phyloP scores from a whole-genome alignment of 2,329 filamentous ascomycete genomes.

The Basipetospora chlamydospora region DNA sequence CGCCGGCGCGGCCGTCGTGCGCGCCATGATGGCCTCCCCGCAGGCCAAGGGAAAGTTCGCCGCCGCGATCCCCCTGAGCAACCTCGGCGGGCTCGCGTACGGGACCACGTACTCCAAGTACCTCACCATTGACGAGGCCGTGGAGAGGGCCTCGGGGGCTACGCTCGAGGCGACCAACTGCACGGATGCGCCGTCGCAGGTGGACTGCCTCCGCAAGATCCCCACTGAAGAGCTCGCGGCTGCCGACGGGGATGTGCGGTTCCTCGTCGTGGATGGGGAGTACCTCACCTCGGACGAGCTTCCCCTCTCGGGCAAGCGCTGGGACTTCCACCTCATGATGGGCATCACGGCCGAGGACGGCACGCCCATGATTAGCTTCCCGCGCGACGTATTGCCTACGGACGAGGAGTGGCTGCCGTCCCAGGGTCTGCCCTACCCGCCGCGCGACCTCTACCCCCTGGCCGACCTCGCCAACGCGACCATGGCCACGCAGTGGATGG shows the following conservation, averaged over 20 bases:
- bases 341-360: slow-evolving; percentile 22
- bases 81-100: slow-evolving; percentile 31
- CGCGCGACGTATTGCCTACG: slow-evolving; percentile 11
- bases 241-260: slow-evolving; percentile 15
- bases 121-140: slow-evolving; percentile 38
- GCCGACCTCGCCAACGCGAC: slow-evolving; percentile 8
- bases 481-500: slow-evolving; percentile 19
- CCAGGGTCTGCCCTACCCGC: slow-evolving; percentile 11
- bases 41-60: slow-evolving; percentile 31
- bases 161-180: slow-evolving; percentile 39
- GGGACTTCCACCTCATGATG: slow-evolving; percentile 13
- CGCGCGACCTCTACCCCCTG: slow-evolving; percentile 8
- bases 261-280: slow-evolving; percentile 15
- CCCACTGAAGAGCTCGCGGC: slow-evolving; percentile 25
- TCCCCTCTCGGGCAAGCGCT: slow-evolving; percentile 12
- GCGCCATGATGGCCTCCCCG: slow-evolving; percentile 19
- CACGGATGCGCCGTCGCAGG: slow-evolving; percentile 29
- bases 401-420: slow-evolving; percentile 11
- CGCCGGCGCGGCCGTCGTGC: slow-evolving; percentile 40
- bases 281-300: slow-evolving; percentile 15
- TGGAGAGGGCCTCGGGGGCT: slow-evolving; percentile 29
- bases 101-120: slow-evolving; percentile 44
- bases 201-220: slow-evolving; percentile 36
- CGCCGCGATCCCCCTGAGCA: slow-evolving; percentile 28
- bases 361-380: slow-evolving; percentile 18